Evolutionary conservation across 805 yeast species (phyloP).

Genomic region (Starmerella asiatica): DNA sequence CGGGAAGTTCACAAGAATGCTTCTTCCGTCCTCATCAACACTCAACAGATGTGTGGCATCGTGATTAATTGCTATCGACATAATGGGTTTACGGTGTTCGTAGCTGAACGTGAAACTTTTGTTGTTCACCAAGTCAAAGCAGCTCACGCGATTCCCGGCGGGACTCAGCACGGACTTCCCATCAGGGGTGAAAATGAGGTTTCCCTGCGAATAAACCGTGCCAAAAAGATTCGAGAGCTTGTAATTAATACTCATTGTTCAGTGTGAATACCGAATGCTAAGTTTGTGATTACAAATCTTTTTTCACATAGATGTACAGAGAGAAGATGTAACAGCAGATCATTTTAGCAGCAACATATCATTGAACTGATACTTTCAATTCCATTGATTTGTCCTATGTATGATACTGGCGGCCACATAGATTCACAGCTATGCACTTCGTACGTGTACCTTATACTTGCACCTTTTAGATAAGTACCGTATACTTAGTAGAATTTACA

Average conservation of each 20-base stretch:
- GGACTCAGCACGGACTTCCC: constrained; percentile 78
- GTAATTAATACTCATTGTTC: constrained; percentile 21
- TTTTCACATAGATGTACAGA: too few relatives aligned
- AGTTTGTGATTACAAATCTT: constrained; percentile 3
- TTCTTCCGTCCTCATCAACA: constrained; percentile 86
- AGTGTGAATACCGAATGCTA: too few relatives aligned
- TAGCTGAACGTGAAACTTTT: constrained; percentile 80
- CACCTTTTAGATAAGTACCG: too few relatives aligned
- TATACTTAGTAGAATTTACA: too few relatives aligned
- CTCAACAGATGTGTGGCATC: constrained; percentile 70
- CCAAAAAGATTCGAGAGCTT: constrained; percentile 81
- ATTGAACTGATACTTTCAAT: too few relatives aligned
- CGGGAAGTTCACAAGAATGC: constrained; percentile 73
- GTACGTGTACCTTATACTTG: too few relatives aligned
- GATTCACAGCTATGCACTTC: too few relatives aligned
- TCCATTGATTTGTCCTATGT: too few relatives aligned
- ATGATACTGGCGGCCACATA: too few relatives aligned
- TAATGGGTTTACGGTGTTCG: constrained; percentile 79
- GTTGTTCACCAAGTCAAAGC: constrained; percentile 73
- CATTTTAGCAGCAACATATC: too few relatives aligned
- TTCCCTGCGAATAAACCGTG: constrained; percentile 90
- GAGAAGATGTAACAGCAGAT: too few relatives aligned
- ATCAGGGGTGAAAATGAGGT: constrained; percentile 69
- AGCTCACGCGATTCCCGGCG: constrained; percentile 84
- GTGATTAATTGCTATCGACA: constrained; percentile 64